Evolutionary conservation across 345 rosid species (phyloP).

Genomic region (Syzygium grande): DNA sequence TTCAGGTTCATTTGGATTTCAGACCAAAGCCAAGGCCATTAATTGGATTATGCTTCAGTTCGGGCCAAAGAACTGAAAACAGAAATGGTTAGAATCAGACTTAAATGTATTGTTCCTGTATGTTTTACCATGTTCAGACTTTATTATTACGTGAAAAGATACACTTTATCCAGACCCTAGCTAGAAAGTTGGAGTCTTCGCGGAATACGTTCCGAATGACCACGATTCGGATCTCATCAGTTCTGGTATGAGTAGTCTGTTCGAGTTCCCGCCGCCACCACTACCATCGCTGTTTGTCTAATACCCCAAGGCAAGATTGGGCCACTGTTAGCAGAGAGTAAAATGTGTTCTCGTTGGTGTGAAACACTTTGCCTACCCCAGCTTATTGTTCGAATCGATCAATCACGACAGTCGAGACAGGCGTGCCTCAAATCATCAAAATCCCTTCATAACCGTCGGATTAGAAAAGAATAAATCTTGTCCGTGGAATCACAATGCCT

Average conservation of each 20-base stretch:
- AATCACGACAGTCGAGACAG: neutral
- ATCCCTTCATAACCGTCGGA: neutral
- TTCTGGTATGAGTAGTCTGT: neutral
- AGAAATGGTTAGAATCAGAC: neutral
- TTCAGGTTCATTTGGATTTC: neutral
- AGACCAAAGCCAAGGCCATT: neutral
- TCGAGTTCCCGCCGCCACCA: neutral
- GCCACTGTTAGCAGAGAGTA: neutral
- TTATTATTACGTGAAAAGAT: neutral
- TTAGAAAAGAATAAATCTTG: neutral
- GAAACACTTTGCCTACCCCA: neutral
- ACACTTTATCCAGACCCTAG: neutral
- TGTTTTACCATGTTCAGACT: neutral
- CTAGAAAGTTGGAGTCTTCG: neutral
- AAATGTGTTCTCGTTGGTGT: neutral
- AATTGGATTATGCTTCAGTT: neutral
- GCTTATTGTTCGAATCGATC: fast-evolving
- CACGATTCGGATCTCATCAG: neutral
- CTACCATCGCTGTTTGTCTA: neutral
- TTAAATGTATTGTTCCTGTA: neutral
- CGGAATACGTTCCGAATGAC: neutral
- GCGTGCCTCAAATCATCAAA: neutral
- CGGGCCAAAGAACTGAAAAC: neutral
- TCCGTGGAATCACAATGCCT: neutral
- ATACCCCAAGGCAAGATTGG: neutral